These are phyloP conservation scores for Isatis tinctoria DNA, from an alignment of 345 rosid species.

Conservation along the genomic window DNA sequence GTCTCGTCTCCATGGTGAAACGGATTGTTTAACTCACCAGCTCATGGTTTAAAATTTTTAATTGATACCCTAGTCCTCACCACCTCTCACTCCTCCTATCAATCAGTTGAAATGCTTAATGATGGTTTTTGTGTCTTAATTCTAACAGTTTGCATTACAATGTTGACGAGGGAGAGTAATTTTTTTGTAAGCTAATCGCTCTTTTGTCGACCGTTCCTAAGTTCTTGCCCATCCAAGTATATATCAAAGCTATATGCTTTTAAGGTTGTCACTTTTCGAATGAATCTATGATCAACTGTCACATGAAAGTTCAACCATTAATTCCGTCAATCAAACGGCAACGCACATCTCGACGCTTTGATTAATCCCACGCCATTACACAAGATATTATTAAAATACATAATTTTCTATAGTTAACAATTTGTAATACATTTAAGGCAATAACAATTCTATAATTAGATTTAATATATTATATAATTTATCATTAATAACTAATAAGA, in stretches of 20 bases:
- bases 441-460: no score
- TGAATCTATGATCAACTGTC: not conserved
- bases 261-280: not conserved
- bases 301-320: not conserved
- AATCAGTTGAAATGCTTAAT: no score
- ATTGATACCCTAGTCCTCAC: no score
- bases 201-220: not conserved
- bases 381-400: no score
- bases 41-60: not conserved
- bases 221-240: not conserved
- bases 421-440: no score
- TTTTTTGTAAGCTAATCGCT: not conserved
- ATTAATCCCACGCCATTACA: not conserved
- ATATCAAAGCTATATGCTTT: not conserved
- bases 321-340: not conserved
- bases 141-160: not conserved
- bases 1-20: not conserved
- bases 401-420: no score
- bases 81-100: no score
- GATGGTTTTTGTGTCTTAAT: not conserved
- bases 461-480: no score
- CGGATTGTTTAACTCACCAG: not conserved
- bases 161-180: not conserved
- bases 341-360: not conserved
- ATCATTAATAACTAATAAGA: no score